Base-by-base conservation (phyloP, 2,329 filamentous ascomycete genomes). In the Paracorniculantispora psalliotae region DNA sequence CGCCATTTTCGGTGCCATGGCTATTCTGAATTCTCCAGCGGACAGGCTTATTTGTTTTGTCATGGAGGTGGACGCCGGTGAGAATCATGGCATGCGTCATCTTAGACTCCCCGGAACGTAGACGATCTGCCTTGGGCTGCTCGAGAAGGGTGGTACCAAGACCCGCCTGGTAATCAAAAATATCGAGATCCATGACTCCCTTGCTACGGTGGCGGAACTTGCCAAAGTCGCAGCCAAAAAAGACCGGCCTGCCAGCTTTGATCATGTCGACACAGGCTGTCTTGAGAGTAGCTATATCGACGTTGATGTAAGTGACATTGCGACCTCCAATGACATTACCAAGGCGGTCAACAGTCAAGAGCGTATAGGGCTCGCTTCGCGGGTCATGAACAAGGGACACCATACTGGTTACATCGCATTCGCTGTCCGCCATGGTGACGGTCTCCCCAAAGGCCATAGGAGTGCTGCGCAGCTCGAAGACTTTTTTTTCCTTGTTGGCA, bases 11-110 rank as follows among this genome's bases (percentile, higher is more conserved):
- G 51, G 83, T 79, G 15, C 87, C 88, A 90, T 90, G 93, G 43
- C 81, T 86, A 69, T 93, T 93, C 78, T 92, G 86, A 4, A 93
- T 89, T 46, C 89, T 77, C 90, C 90, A 93, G 46, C 89, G 75
- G 1, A 89, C 81, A 2, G 82, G 78, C 69, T 83, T 80, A 1
- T 81, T 83, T 3, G 63, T 67, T 53, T 82, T 73, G 19, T 77
- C 73, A 58, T 86, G 84, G 1, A 92, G 73, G 68, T 93, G 89
- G 48, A 92, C 90, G 1, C 82, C 90, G 1, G 89, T 92, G 59
- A 93, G 72, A 0, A 92, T 88, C 90, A 93, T 92, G 1, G 90
- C 90, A 67, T 93, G 90, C 1, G 90, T 93, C 89, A 93, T 92
- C 35, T 83, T 79, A 49, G 81, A 85, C 73, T 92, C 90, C 9